A percentile compares a stretch with the other conserved stretches of the same genome.
phyloP scores from a whole-genome alignment of 768 basidiomycete species.

The Auricularia sp. region DNA sequence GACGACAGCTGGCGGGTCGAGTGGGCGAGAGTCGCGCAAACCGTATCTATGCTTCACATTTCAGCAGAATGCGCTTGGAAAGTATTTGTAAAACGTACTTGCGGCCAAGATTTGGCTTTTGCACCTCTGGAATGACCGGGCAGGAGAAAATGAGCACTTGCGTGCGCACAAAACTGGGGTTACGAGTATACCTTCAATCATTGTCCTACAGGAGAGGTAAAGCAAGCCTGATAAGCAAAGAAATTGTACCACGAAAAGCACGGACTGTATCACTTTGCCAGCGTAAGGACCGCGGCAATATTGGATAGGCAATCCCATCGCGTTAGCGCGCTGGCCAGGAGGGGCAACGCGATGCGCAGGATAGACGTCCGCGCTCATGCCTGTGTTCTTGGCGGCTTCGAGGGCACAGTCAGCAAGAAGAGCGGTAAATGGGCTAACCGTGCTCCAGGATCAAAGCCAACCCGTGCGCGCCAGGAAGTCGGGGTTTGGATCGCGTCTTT shows the following conservation, averaged over 20 bases:
- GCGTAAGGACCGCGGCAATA: background rate
- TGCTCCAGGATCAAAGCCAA: too few species aligned
- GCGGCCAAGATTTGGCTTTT: background rate
- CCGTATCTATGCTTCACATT: background rate
- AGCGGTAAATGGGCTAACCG: too few species aligned
- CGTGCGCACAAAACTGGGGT: background rate
- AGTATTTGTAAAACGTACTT: background rate
- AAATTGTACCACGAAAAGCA: background rate
- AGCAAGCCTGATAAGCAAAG: too few species aligned
- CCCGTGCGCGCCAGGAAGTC: too few species aligned
- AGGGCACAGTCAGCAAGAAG: too few species aligned
- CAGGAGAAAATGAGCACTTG: too few species aligned
- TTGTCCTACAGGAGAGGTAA: background rate
- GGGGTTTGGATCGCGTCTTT: too few species aligned
- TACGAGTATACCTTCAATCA: background rate
- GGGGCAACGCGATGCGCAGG: too few species aligned
- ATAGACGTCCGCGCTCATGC: too few species aligned
- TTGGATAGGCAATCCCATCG: background rate
- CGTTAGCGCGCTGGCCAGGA: background rate
- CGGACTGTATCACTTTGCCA: background rate
- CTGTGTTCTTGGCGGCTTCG: too few species aligned
- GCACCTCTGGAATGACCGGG: background rate
- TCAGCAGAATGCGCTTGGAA: too few species aligned
- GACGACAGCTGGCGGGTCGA: background rate
- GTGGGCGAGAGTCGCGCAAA: background rate